Conservation (phyloP, 164 flowering plant species). For the Warburgia ugandensis region DNA sequence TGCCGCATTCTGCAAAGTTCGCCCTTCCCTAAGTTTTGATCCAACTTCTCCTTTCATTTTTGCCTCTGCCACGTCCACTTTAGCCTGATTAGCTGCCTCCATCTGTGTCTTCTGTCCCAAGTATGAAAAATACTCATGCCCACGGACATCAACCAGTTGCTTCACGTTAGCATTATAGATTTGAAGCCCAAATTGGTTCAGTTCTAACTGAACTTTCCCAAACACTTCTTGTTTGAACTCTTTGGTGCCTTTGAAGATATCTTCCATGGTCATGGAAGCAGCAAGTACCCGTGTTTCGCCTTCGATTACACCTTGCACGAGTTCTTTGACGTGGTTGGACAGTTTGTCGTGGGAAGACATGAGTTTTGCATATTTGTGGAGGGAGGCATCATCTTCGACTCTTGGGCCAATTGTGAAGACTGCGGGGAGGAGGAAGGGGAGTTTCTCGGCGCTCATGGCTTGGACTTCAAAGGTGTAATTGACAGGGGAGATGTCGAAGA, state of each 20-base stretch:
- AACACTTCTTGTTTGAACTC: conserved; percentile 33
- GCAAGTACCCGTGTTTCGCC: conserved; percentile 43
- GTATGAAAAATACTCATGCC: conserved; percentile 39
- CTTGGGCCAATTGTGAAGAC: conserved; percentile 30
- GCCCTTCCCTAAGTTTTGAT: conserved; percentile 19
- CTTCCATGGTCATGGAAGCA: conserved; percentile 45
- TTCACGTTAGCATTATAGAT: conserved; percentile 41
- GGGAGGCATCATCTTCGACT: conserved; percentile 10
- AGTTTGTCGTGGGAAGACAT: conserved; percentile 26
- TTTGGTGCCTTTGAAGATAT: conserved; percentile 32
- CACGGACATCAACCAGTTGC: conserved; percentile 31
- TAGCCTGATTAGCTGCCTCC: conserved; percentile 33
- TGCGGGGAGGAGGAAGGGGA: conserved; percentile 26
- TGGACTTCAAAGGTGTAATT: conserved; percentile 26
- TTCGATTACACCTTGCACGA: conserved; percentile 35
- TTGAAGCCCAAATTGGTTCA: conserved; percentile 30
- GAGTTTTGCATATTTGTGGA: conserved; percentile 22
- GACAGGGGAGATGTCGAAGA: conserved; percentile 23
- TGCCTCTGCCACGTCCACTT: conserved; percentile 23
- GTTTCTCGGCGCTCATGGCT: conserved; percentile 30
- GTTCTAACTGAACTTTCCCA: conserved; percentile 34
- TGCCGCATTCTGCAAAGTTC: conserved; percentile 20
- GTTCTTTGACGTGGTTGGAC: conserved; percentile 29
- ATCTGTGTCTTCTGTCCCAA: conserved; percentile 38
- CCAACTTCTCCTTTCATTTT: conserved; percentile 24